Evolutionary conservation across 306 rosid genomes (phyloP).

Genomic region (Quercus alba): DNA sequence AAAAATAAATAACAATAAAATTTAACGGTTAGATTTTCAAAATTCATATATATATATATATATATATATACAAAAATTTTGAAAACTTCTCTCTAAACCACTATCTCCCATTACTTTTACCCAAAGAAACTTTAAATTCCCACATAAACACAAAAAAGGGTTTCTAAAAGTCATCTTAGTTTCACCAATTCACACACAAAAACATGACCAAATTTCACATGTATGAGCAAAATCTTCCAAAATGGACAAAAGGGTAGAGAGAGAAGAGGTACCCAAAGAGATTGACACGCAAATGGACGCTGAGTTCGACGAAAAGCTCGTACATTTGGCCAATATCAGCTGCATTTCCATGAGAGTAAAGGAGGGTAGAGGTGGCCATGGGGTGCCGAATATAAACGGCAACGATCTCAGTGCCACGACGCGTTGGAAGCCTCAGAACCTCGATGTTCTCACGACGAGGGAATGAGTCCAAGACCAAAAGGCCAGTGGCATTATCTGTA

Average conservation of each 20-base stretch:
- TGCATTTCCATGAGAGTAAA: constrained; percentile 86
- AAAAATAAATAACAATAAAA: too few species aligned
- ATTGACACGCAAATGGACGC: constrained; percentile 73
- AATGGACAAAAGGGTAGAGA: constrained; percentile 14
- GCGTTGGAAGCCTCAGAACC: constrained; percentile 62
- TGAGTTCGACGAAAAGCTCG: constrained; percentile 75
- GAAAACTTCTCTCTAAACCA: neutral
- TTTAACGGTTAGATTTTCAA: too few species aligned
- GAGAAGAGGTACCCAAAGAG: constrained; percentile 54
- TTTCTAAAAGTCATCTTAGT: neutral
- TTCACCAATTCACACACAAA: neutral
- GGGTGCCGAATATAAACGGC: constrained; percentile 77
- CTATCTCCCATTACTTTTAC: neutral
- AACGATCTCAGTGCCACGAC: constrained; percentile 78
- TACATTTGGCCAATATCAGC: constrained; percentile 90
- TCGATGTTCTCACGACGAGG: constrained; percentile 82
- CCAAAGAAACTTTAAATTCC: neutral
- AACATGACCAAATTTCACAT: neutral
- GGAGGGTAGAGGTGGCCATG: constrained; percentile 70
- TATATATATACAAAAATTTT: too few species aligned
- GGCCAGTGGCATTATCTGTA: constrained; percentile 48
- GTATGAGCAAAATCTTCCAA: neutral
- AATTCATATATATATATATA: too few species aligned
- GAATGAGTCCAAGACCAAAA: constrained; percentile 48
- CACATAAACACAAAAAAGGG: constrained; percentile 3